Evolutionary conservation across 768 basidiomycete genomes (phyloP).

Genomic region (Mycena metata): DNA sequence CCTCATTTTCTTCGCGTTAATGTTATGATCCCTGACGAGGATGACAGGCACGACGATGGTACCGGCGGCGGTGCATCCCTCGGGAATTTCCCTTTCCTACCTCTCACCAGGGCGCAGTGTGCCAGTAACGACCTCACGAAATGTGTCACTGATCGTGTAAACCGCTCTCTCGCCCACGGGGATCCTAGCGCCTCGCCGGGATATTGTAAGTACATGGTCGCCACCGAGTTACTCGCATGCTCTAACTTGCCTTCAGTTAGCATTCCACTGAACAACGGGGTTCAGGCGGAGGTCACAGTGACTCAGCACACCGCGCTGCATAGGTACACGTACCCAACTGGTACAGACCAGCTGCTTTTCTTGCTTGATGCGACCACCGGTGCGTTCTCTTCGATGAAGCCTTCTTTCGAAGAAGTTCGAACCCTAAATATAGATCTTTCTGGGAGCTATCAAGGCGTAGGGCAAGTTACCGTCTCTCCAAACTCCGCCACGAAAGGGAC

Average conservation of each 20-base stretch:
- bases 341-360: conserved; percentile 46
- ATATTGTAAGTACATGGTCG: conserved; percentile 25
- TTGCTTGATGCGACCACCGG: conserved; percentile 31
- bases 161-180: conserved; percentile 26
- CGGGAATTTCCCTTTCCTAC: conserved; percentile 27
- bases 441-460: conserved; percentile 24
- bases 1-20: background rate
- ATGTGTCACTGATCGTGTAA: conserved; percentile 23
- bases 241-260: conserved; percentile 23
- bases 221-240: background rate
- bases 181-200: conserved; percentile 36
- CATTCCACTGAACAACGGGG: conserved; percentile 54
- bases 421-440: conserved; percentile 19
- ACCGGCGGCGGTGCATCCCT: conserved; percentile 33
- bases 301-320: conserved; percentile 60
- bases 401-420: background rate
- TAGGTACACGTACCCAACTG: conserved; percentile 58
- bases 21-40: conserved; percentile 4
- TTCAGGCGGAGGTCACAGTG: conserved; percentile 60
- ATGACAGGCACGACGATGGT: conserved; percentile 33
- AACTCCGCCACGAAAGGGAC: conserved; percentile 24
- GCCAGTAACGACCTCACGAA: conserved; percentile 31
- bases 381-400: background rate
- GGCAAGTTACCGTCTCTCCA: conserved; percentile 26
- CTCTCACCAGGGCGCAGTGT: conserved; percentile 25